These are phyloP conservation scores for Colletotrichum sp. DNA, from an alignment of 2,329 filamentous ascomycete species.

Conservation along the genomic window DNA sequence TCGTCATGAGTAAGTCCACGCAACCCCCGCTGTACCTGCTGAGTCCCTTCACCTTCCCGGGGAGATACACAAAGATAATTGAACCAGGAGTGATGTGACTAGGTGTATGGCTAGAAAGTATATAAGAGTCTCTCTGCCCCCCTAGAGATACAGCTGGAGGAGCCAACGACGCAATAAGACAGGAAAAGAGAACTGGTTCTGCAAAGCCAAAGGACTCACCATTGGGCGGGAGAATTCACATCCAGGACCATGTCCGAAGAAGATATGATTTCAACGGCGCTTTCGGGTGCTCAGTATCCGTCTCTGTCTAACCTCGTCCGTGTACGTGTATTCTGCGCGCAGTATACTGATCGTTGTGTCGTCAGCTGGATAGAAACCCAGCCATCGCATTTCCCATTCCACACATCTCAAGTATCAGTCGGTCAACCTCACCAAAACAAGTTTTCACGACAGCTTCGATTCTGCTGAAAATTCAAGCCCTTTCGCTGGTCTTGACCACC, in stretches of 20 bases:
- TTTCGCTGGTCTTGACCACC: background rate
- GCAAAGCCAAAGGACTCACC: background rate
- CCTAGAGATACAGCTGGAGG: background rate
- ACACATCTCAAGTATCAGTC: fast-evolving
- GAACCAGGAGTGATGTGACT: fast-evolving
- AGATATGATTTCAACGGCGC: background rate
- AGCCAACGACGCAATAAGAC: background rate
- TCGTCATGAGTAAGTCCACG: background rate
- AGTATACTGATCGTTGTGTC: background rate
- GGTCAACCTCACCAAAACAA: background rate
- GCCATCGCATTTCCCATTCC: background rate
- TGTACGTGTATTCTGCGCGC: background rate
- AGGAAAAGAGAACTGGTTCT: background rate
- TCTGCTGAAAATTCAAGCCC: background rate
- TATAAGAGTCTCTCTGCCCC: background rate
- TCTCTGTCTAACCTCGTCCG: background rate
- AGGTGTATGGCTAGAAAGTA: background rate
- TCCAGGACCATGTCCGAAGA: background rate
- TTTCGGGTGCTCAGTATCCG: background rate
- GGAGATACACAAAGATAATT: background rate
- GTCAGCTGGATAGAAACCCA: background rate
- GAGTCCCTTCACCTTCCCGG: fast-evolving
- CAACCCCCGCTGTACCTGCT: no score
- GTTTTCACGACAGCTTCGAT: background rate
- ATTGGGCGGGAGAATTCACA: background rate